Evolutionary conservation across 768 basidiomycete species (phyloP).

Genomic region (Hygrophoropsis aurantiaca): DNA sequence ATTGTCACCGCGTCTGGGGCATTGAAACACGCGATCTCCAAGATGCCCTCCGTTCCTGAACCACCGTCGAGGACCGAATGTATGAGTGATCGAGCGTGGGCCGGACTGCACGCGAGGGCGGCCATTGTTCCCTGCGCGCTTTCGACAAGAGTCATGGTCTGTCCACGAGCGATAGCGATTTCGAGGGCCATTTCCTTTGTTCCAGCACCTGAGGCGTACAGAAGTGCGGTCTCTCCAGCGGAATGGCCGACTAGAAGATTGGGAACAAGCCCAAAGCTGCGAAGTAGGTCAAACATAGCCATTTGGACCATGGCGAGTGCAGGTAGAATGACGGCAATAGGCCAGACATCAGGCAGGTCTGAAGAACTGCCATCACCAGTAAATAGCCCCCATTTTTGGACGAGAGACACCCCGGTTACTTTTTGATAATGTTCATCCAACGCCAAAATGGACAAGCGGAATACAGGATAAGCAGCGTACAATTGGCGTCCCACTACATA

Average conservation of each 20-base stretch:
- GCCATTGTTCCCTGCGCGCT: conserved; percentile 42
- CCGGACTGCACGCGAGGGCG: conserved; percentile 35
- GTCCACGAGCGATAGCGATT: conserved; percentile 42
- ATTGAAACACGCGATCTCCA: conserved; percentile 46
- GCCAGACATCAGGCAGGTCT: conserved; percentile 19
- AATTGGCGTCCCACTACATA: conserved; percentile 37
- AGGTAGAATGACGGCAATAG: conserved; percentile 39
- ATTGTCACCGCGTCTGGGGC: conserved; percentile 35
- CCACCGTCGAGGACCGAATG: conserved; percentile 4
- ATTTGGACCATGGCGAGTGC: conserved; percentile 46
- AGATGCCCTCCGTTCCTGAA: conserved; percentile 7
- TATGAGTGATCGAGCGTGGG: conserved; percentile 16
- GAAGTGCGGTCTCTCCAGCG: conserved; percentile 45
- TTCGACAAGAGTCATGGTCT: conserved; percentile 34
- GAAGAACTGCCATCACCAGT: conserved; percentile 7
- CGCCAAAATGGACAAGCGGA: conserved; percentile 37
- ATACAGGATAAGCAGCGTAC: conserved; percentile 32
- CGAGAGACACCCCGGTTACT: conserved; percentile 34
- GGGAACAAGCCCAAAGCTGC: conserved; percentile 34
- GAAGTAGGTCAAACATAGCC: conserved; percentile 42
- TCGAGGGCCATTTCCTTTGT: conserved; percentile 41
- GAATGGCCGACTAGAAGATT: conserved; percentile 45
- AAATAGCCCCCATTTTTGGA: conserved; percentile 38
- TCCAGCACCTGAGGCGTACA: conserved; percentile 44
- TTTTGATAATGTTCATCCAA: conserved; percentile 35